Percentiles rank a stretch among this genome's conserved stretches.
Evolutionary conservation across 169 alveolate species (phyloP).

Genomic region (Plasmodium vinckei): DNA sequence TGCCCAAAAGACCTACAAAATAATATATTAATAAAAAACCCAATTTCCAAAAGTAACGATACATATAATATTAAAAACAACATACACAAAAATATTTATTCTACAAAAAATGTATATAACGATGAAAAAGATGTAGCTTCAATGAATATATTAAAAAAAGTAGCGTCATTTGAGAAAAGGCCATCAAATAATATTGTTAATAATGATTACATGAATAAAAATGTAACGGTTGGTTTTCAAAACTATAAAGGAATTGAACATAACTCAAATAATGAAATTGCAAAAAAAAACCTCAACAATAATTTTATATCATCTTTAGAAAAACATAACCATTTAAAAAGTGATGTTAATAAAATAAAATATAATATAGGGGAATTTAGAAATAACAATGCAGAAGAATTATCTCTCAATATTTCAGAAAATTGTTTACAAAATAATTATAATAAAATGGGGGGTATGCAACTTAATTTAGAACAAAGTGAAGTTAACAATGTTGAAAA

Average conservation of each 20-base stretch:
- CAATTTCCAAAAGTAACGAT: slow-evolving; percentile 20
- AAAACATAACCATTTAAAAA: slow-evolving; percentile 25
- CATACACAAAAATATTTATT: slow-evolving; percentile 15
- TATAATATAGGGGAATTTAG: slow-evolving; percentile 23
- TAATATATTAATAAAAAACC: background rate
- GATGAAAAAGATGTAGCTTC: slow-evolving; percentile 18
- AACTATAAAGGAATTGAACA: slow-evolving; percentile 15
- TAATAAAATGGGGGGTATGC: slow-evolving; percentile 12
- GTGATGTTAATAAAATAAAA: slow-evolving; percentile 20
- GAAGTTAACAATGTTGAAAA: slow-evolving; percentile 19
- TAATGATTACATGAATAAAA: slow-evolving; percentile 26
- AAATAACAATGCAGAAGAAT: slow-evolving; percentile 9
- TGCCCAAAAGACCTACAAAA: slow-evolving; percentile 32
- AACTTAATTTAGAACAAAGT: slow-evolving; percentile 16
- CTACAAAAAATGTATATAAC: slow-evolving; percentile 3
- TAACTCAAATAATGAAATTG: slow-evolving; percentile 26
- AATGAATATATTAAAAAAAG: slow-evolving; percentile 50
- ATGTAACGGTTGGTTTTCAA: slow-evolving; percentile 22
- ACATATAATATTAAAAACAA: background rate
- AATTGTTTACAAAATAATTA: slow-evolving; percentile 7
- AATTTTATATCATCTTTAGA: background rate
- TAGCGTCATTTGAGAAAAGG: slow-evolving; percentile 20
- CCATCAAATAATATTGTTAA: slow-evolving; percentile 38
- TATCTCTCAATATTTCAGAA: slow-evolving; percentile 18
- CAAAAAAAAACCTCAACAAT: slow-evolving; percentile 9